Evolutionary conservation across 257 asterid species (phyloP).

Genomic region (Mitragyna speciosa): DNA sequence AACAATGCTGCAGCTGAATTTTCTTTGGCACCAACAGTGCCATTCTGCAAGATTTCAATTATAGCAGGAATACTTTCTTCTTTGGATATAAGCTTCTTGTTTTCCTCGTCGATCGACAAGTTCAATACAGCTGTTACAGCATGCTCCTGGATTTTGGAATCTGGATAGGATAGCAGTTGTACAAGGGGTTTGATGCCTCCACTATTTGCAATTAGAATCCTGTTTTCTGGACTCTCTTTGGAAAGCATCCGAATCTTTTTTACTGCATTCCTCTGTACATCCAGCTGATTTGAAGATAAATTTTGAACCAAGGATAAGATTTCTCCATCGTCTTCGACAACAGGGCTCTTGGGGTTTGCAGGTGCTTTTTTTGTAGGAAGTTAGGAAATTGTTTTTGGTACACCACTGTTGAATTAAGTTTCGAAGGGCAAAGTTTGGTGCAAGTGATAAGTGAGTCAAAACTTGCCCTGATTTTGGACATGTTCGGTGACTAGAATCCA

Average conservation of each 20-base stretch:
- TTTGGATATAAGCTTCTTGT: conserved; percentile 66
- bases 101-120: conserved; percentile 77
- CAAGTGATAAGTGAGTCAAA: conserved; percentile 48
- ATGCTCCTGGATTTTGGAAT: conserved; percentile 74
- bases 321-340: conserved; percentile 20
- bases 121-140: conserved; percentile 80
- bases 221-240: conserved; percentile 65
- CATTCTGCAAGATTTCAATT: conserved; percentile 58
- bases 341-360: conserved; percentile 16
- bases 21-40: conserved; percentile 62
- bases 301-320: conserved; percentile 40
- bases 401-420: conserved; percentile 79
- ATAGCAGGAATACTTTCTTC: conserved; percentile 63
- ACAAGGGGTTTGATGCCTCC: conserved; percentile 76
- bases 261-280: conserved; percentile 67
- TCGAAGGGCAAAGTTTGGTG: conserved; percentile 76
- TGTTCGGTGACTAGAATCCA: conserved; percentile 57
- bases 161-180: conserved; percentile 67
- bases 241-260: conserved; percentile 65
- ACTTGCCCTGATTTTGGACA: conserved; percentile 83
- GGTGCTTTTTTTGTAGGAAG: conserved; percentile 41
- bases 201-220: conserved; percentile 52
- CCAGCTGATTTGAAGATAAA: conserved; percentile 55
- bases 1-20: conserved; percentile 86
- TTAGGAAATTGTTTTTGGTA: conserved; percentile 49